A percentile compares a stretch with the other conserved stretches of the same genome.
Evolutionary conservation across 2,329 filamentous ascomycete genomes (phyloP).

Genomic region (Pseudogymnoascus verrucosus): DNA sequence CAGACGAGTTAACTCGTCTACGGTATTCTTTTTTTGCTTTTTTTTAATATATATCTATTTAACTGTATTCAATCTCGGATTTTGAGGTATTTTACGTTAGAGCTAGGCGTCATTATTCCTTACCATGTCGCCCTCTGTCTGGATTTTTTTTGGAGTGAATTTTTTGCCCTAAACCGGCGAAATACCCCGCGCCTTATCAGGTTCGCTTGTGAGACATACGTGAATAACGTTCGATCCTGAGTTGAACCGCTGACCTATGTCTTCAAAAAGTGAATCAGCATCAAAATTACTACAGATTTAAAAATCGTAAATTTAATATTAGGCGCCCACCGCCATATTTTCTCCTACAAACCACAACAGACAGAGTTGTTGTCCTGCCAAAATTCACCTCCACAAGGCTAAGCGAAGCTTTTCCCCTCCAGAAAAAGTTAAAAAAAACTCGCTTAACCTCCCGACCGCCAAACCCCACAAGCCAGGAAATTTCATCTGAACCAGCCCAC

Average conservation of each 20-base stretch:
- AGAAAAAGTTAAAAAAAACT: neutral
- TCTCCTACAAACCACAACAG: neutral
- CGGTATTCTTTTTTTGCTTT: neutral
- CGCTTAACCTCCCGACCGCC: slow-evolving; percentile 3
- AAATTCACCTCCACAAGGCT: neutral
- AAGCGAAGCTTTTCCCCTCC: neutral
- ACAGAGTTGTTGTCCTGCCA: neutral
- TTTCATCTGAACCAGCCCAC: slow-evolving; percentile 8
- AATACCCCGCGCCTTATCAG: slow-evolving; percentile 3
- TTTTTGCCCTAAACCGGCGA: neutral
- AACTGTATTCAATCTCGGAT: neutral
- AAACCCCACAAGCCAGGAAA: slow-evolving; percentile 6
- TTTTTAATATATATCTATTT: neutral
- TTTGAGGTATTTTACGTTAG: neutral
- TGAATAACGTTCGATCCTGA: neutral
- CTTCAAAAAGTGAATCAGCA: neutral
- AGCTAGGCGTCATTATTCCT: neutral
- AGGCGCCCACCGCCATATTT: neutral
- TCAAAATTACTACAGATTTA: neutral
- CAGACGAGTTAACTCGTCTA: slow-evolving; percentile 4
- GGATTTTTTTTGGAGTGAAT: neutral
- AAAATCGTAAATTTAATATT: neutral
- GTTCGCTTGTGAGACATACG: neutral
- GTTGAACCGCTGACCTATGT: neutral
- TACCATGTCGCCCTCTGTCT: neutral